Conservation (phyloP, 139 green algal genomes). For the Axilococcus clingmanii region DNA sequence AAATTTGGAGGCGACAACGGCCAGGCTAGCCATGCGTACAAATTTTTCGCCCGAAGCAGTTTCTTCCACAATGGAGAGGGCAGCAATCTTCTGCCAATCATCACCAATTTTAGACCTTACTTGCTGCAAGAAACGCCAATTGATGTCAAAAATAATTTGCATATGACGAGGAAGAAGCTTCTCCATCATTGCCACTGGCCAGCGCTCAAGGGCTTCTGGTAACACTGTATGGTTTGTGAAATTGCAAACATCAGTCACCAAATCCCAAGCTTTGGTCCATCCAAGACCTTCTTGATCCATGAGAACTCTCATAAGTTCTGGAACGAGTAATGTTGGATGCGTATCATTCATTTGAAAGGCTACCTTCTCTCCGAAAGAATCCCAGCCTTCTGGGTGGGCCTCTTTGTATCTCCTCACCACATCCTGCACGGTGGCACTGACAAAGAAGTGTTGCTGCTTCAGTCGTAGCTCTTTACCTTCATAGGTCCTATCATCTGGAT, state of each 20-base stretch:
- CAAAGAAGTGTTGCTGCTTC: slow-evolving; percentile 99
- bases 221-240: slow-evolving; percentile 99
- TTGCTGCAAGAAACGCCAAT: slow-evolving; percentile 92
- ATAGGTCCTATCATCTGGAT: slow-evolving; percentile 94
- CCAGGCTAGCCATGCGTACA: slow-evolving; percentile 90
- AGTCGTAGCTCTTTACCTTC: slow-evolving; percentile 96
- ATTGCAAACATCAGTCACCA: slow-evolving; percentile 72
- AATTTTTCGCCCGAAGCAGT: slow-evolving; percentile 52
- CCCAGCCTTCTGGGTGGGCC: slow-evolving; percentile 44
- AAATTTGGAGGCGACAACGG: slow-evolving; percentile 65
- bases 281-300: slow-evolving; percentile 91
- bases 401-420: slow-evolving; percentile 75
- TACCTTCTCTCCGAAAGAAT: slow-evolving; percentile 79
- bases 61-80: slow-evolving; percentile 97
- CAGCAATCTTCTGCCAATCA: slow-evolving; percentile 72
- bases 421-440: slow-evolving; percentile 90
- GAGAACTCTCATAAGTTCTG: slow-evolving; percentile 96
- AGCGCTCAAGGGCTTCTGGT: slow-evolving; percentile 95
- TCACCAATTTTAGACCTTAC: slow-evolving; percentile 70
- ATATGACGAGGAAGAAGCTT: slow-evolving; percentile 96
- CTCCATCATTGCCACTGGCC: slow-evolving; percentile 84
- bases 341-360: slow-evolving; percentile 98
- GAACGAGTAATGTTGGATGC: slow-evolving; percentile 83
- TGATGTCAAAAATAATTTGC: slow-evolving; percentile 99
- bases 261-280: slow-evolving; percentile 88